Base-by-base conservation (phyloP, 2,329 filamentous ascomycete genomes). In the Lasiodiplodia gonubiensis region DNA sequence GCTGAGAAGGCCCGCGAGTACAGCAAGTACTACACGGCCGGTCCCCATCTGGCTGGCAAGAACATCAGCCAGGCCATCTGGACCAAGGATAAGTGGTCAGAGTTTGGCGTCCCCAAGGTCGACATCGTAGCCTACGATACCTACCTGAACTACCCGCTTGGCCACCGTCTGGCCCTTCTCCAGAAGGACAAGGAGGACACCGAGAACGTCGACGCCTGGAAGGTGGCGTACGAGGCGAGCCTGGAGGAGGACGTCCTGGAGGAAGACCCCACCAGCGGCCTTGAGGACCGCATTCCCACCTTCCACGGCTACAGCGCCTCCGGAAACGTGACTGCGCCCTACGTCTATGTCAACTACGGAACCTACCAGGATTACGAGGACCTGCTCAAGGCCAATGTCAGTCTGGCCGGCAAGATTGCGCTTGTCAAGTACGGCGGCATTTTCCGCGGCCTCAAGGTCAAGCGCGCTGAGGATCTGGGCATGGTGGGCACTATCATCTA, bases 281-380 rank as follows among this genome's bases (percentile, higher is more conserved):
- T 93, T 54, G 80, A 86, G 11, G 86, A 93, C 73, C 85, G 92
- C 35, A 86, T 98, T 27, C 93, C 94, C 1, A 94, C 91, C 0
- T 98, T 98, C 82, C 94, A 98, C 75, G 95, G 94, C 64, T 98
- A 97, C 79, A 97, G 93, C 4, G 93, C 93, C 4, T 94, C 85
- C 69, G 94, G 94, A 33, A 97, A 98, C 77, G 94, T 96, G 57
- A 97, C 94, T 0, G 93, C 88, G 2, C 87, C 88, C 16, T 95
- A 92, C 71, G 92, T 97, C 37, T 98, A 90, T 74, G 93, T 92
- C 76, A 97, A 97, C 79, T 97, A 95, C 74, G 94, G 94, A 64
- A 95, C 92, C 0, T 96, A 90, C 75, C 81, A 86, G 70, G 94
- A 98, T 76, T 98, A 90, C 71, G 90, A 95, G 72, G 93, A 97